Base-by-base conservation (phyloP, 495 filamentous ascomycete genomes). In the Penicillium desertorum region DNA sequence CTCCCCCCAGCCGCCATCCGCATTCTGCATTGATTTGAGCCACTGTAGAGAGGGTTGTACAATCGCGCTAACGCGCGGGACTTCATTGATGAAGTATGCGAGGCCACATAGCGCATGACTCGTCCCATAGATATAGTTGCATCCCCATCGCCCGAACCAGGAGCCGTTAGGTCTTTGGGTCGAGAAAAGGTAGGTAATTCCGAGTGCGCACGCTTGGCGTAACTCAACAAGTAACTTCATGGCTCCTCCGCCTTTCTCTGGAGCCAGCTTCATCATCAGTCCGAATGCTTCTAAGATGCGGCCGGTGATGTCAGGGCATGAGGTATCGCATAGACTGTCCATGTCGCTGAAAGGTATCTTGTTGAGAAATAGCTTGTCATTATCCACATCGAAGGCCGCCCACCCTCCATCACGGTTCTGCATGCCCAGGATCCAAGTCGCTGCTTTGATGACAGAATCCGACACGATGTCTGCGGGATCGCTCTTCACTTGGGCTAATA, bases 381-480 rank as follows among this genome's bases (percentile, higher is more conserved):
- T 76, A 5, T 72, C 60, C 4, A 50, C 27, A 45, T 80, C 77
- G 29, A 79, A 79, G 0, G 75, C 71, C 20, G 60, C 75, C 74
- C 75, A 80, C 0, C 76, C 76, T 14, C 74, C 75, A 42, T 80
- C 76, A 0, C 16, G 16, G 44, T 79, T 79, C 57, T 80, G 77
- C 76, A 80, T 78, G 4, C 73, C 74, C 3, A 74, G 39, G 8
- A 76, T 67, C 75, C 75, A 80, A 12, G 51, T 56, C 0, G 58
- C 54, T 9, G 71, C 73, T 5, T 42, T 20, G 0, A 56, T 12
- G 1, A 73, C 46, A 17, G 56, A 49, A 8, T 16, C 6, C 0
- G 64, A 69, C 1, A 7, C 25, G 0, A 58, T 34, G 1, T 46
- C 51, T 9, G 10, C 1, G 0, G 60, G 45, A 44, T 72, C 58